Conservation (phyloP, 2,329 filamentous ascomycete species). For the Claviceps sp. region DNA sequence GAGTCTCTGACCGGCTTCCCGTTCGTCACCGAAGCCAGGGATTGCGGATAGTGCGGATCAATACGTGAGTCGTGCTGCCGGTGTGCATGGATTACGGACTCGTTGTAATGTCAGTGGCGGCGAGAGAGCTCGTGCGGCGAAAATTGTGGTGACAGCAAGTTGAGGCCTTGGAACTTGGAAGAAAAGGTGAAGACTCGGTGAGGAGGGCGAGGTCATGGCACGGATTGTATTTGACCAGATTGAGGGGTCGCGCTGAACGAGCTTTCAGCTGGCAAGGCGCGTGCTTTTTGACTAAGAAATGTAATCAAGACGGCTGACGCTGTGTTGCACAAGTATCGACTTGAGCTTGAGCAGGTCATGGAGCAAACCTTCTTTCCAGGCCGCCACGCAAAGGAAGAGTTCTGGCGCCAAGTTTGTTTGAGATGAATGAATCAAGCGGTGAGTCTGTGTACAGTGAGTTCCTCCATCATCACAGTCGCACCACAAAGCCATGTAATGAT, state of each 20-base stretch:
- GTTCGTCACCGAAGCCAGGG: slow-evolving; percentile 8
- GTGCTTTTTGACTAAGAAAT: neutral
- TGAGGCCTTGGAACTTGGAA: slow-evolving; percentile 23
- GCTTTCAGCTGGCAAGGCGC: slow-evolving; percentile 10
- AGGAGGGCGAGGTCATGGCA: slow-evolving; percentile 22
- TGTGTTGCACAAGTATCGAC: slow-evolving; percentile 2
- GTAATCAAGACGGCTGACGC: neutral
- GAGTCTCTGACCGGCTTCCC: neutral
- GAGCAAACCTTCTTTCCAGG: too few species aligned
- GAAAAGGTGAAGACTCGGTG: slow-evolving; percentile 28
- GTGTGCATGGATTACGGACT: slow-evolving; percentile 10
- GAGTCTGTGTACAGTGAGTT: neutral
- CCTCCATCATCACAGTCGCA: neutral
- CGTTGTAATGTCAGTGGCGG: slow-evolving; percentile 8
- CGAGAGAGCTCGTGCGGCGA: slow-evolving; percentile 4
- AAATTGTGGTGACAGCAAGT: slow-evolving; percentile 16
- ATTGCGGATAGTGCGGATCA: slow-evolving; percentile 12
- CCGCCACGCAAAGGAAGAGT: neutral
- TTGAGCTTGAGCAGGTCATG: neutral
- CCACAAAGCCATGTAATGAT: neutral
- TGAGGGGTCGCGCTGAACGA: slow-evolving; percentile 22
- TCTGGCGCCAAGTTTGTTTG: neutral
- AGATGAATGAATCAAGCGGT: neutral
- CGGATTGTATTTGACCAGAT: slow-evolving; percentile 28
- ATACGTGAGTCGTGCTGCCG: slow-evolving; percentile 11